These are phyloP conservation scores for Imleria badia DNA, from an alignment of 768 basidiomycete species.

Conservation along the genomic window DNA sequence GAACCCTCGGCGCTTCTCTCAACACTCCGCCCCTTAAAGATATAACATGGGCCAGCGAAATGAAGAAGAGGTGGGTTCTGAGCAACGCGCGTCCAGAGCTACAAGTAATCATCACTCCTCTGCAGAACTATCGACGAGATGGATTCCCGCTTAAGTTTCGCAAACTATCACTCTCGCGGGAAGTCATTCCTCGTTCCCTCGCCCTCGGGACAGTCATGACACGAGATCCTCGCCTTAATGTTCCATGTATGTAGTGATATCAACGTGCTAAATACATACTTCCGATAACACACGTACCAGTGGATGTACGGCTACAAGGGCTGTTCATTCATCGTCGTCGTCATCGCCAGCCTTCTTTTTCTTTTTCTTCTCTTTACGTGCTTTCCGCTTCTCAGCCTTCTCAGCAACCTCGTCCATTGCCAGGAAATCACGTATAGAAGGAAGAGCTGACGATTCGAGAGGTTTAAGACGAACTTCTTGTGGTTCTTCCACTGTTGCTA, in stretches of 20 bases:
- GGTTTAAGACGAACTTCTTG: conserved; percentile 62
- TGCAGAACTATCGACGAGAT: conserved; percentile 71
- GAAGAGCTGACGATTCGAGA: conserved; percentile 75
- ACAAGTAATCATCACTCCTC: background rate
- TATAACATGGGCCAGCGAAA: conserved; percentile 88
- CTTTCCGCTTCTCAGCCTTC: conserved; percentile 63
- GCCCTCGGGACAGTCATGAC: conserved; percentile 3
- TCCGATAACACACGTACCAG: background rate
- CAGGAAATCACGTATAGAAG: conserved; percentile 81
- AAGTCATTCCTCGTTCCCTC: conserved; percentile 28
- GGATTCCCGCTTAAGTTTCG: conserved; percentile 66
- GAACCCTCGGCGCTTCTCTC: conserved; percentile 71
- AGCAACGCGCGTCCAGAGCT: background rate
- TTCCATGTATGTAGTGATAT: background rate
- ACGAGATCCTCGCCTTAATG: background rate
- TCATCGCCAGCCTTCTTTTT: conserved; percentile 32
- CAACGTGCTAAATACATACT: conserved; percentile 1
- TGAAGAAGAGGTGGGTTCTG: conserved; percentile 67
- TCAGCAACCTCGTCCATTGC: conserved; percentile 71
- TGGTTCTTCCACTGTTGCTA: conserved; percentile 30
- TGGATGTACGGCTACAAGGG: background rate
- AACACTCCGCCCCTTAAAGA: conserved; percentile 70
- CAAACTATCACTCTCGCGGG: conserved; percentile 61
- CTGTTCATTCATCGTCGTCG: conserved; percentile 34
- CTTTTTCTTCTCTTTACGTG: conserved; percentile 72